A percentile compares a stretch with the other conserved stretches of the same genome.
Conservation (phyloP, 2,329 filamentous ascomycete genomes). For the Saccharata proteae region DNA sequence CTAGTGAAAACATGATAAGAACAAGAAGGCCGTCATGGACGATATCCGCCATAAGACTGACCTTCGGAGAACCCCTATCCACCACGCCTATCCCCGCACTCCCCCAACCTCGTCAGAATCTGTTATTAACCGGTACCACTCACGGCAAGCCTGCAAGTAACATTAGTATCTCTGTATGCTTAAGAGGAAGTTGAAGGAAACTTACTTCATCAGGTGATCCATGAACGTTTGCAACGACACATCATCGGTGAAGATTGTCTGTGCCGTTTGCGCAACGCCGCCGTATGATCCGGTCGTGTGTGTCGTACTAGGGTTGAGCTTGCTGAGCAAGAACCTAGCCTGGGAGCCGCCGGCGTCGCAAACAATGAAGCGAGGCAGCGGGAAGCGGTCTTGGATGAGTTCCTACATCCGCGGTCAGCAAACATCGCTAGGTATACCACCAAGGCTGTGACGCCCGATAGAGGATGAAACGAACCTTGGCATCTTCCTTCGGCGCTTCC, state of each 20-base stretch:
- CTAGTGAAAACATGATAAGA: no score
- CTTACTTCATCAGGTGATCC: constrained; percentile 93
- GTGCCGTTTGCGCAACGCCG: constrained; percentile 75
- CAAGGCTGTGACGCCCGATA: constrained; percentile 2
- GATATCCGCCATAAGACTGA: no score
- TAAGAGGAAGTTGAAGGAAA: no score
- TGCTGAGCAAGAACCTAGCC: constrained; percentile 89
- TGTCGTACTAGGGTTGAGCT: constrained; percentile 94
- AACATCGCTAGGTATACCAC: no score
- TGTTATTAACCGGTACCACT: no score
- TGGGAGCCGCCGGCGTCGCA: constrained; percentile 98
- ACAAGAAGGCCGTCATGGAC: no score
- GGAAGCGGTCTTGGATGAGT: constrained; percentile 92
- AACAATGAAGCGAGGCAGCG: constrained; percentile 95
- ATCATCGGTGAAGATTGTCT: constrained; percentile 98
- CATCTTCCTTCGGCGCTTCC: constrained; percentile 92
- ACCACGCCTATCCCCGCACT: no score
- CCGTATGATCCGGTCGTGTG: constrained; percentile 90
- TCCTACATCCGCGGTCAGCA: constrained; percentile 54
- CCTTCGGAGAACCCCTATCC: no score
- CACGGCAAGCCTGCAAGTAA: no score
- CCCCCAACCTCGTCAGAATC: no score
- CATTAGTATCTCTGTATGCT: no score
- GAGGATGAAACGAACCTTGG: constrained; percentile 52
- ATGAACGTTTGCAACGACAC: constrained; percentile 98